Base-by-base conservation (phyloP, 116 monocot genomes). In the Phalaenopsis hybrid region DNA sequence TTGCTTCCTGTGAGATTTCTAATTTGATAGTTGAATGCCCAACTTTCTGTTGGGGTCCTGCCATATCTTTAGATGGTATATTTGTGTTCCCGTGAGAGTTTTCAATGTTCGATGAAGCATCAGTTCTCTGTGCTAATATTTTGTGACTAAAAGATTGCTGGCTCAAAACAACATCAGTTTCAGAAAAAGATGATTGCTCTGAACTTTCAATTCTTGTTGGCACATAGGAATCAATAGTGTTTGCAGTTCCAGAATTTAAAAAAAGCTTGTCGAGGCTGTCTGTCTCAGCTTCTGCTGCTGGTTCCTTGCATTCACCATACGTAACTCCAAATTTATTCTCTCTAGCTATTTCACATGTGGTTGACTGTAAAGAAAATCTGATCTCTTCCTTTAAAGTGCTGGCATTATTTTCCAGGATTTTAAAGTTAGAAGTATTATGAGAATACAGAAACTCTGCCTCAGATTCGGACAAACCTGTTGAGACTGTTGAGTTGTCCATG, bases 151-250 rank as follows among this genome's bases (percentile, higher is more conserved):
- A 49, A 58, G n/a, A 75, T 52, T 78, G 51, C 31, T 76, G 76
- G 61, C 75, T 80, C 61, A 4, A 52, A 75, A n/a, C 5, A 65
- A 37, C 33, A 63, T 79, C 73, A 46, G 21, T 81, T 41, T 51
- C 44, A 68, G 74, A 79, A 57, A 28, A 49, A 12, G 49, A 20
- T 13, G 25, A 12, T 77, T 52, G 77, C 72, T 82, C 73, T 18
- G 34, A 25, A 49, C 44, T 8, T 11, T 73, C 77, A n/a, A 69
- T 76, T 25, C 58, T 79, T 72, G 50, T 58, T 69, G 45, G 72
- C 82, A 75, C 52, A 78, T 57, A 73, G 77, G 80, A 34, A 82
- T 84, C 73, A 85, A 44, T 44, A 61, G 44, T 28, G 13, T 28
- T 77, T 52, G 77, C 52, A 77, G 51, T 28, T 31, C 44, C 23